phyloP scores from a whole-genome alignment of 129 eudicot species.

The Flaveria robusta region DNA sequence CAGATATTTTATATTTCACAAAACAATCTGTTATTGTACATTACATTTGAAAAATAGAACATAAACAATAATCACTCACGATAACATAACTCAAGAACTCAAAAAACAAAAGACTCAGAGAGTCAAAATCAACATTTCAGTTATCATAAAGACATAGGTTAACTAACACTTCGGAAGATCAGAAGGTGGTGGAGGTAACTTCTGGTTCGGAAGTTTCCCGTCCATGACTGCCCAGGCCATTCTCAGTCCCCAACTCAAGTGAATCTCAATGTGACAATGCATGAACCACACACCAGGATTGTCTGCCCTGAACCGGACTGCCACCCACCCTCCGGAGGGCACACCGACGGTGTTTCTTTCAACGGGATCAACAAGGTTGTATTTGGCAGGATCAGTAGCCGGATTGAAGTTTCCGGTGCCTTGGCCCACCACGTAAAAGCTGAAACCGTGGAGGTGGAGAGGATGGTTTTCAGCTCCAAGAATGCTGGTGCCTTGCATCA shows the following conservation, averaged over 20 bases:
- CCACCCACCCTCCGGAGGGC: constrained; percentile 69
- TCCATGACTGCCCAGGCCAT: constrained; percentile 66
- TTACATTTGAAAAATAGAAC: constrained; percentile 5
- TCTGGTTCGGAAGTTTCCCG: constrained; percentile 59
- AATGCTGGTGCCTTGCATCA: constrained; percentile 62
- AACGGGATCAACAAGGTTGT: constrained; percentile 58
- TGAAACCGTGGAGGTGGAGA: constrained; percentile 58
- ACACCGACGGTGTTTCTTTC: constrained; percentile 66
- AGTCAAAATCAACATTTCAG: constrained; percentile 25
- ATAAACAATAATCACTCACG: constrained; percentile 2
- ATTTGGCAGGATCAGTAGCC: constrained; percentile 44
- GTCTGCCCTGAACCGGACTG: constrained; percentile 55
- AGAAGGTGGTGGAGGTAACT: constrained; percentile 64
- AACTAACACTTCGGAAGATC: constrained; percentile 67
- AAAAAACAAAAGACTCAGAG: constrained; percentile 27
- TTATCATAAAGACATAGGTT: neutral
- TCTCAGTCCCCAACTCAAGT: constrained; percentile 63
- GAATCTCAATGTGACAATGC: constrained; percentile 72
- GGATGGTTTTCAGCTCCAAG: constrained; percentile 45
- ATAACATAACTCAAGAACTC: constrained; percentile 30
- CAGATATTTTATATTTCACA: constrained; percentile 4
- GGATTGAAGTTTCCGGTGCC: constrained; percentile 64
- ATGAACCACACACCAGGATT: constrained; percentile 74
- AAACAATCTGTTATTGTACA: constrained; percentile 17
- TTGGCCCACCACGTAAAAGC: constrained; percentile 63